Evolutionary conservation across 2,329 filamentous ascomycete species (phyloP), one percentile per base, ranked within the genome.

Genomic region (Colletotrichum lentis): DNA sequence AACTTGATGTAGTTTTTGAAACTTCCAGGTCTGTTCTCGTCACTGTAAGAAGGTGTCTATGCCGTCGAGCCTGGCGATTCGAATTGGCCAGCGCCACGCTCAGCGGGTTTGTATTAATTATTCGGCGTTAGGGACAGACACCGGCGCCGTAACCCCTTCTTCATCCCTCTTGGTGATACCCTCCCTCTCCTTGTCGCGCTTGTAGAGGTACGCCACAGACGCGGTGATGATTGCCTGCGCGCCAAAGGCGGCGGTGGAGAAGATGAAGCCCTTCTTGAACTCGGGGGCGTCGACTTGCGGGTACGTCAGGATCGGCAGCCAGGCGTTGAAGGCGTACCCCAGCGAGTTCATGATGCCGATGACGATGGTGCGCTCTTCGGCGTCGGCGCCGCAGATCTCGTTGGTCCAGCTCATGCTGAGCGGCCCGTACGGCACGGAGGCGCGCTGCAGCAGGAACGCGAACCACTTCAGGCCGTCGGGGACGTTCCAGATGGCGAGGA

Each of bases 401-500:
- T 66, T 67, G 4, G 67, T 43, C 67, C 67, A 69, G 46, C 67
- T 66, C 64, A 69, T 67, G 12, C 67, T 67, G 20, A 67, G 31
- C 4, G 63, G 67, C 0, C 67, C 67, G 18, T 68, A 69, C 18
- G 63, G 63, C 20, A 66, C 57, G 3, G 67, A 66, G 27, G 64
- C 63, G 5, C 67, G 63, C 53, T 67, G 62, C 16, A 82, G 85
- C 31, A 76, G 73, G 80, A 87, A 73, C 0, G 83, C 84, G 60
- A 86, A 86, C 84, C 85, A 88, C 18, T 82, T 77, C 0, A 84
- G 83, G 0, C 80, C 72, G 65, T 88, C 85, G 0, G 85, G 85
- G 0, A 88, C 85, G 20, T 84, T 74, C 86, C 86, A 89, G 11
- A 86, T 76, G 1, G 82, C 78, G 4, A 87, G 77, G 31, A 88